Evolutionary conservation across 1,139 yeast genomes (phyloP).

Genomic region (Yamadazyma buinensis): DNA sequence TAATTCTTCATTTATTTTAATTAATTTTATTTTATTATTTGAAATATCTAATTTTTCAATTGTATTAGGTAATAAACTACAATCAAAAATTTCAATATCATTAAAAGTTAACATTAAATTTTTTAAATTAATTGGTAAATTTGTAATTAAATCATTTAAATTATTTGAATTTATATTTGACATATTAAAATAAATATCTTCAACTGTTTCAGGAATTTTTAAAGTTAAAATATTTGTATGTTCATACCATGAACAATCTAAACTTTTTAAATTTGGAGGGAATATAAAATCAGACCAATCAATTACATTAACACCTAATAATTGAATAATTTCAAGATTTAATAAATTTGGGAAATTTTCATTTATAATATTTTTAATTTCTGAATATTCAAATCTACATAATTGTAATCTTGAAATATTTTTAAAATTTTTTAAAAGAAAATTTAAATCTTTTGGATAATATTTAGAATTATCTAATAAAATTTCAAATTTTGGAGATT

Average conservation of each 20-base stretch:
- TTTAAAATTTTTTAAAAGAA: conserved; percentile 19
- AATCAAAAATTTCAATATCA: conserved; percentile 9
- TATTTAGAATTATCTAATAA: conserved; percentile 19
- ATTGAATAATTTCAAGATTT: conserved; percentile 22
- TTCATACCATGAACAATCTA: conserved; percentile 37
- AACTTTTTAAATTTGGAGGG: conserved; percentile 21
- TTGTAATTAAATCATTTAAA: conserved; percentile 9
- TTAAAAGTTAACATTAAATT: conserved; percentile 36
- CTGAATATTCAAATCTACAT: conserved; percentile 20
- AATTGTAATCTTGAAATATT: conserved; percentile 31
- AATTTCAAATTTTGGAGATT: conserved; percentile 20
- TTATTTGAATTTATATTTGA: conserved; percentile 17
- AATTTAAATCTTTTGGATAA: conserved; percentile 16
- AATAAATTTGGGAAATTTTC: conserved; percentile 10
- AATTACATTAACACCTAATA: conserved; percentile 29
- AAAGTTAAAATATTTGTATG: conserved; percentile 17
- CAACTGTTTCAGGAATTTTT: conserved; percentile 12
- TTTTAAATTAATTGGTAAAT: conserved; percentile 21
- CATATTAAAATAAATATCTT: conserved; percentile 29
- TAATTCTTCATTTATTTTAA: neutral
- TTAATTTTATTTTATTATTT: neutral
- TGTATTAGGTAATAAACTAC: conserved; percentile 2
- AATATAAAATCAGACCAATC: conserved; percentile 27
- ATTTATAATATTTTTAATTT: conserved; percentile 9
- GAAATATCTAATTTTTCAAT: conserved; percentile 5